Evolutionary conservation across 306 rosid species (phyloP), one percentile per base, ranked within the genome.

Genomic region (Prosopis cineraria): DNA sequence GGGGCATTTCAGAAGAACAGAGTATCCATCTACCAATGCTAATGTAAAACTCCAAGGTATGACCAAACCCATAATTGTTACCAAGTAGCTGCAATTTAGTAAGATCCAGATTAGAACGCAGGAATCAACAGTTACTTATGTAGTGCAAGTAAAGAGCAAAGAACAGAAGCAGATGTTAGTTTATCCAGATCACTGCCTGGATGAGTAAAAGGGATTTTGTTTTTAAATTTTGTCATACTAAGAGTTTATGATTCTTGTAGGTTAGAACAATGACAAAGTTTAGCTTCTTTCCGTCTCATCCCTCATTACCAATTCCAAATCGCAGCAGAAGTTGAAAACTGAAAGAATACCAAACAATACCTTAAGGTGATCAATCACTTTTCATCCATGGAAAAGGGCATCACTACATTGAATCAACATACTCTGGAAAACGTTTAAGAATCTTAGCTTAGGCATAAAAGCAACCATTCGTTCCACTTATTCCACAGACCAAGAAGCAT

Each of bases 31-130:
- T 39, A 93, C 92, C 74, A 93, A 22, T 79, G 98, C 95, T 72
- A 93, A 90, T 41, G 97, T 87, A 87, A 93, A 90, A 80, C 93
- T 93, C 98, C 97, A 91, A 40, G 97, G 97, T 79, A 93, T 93
- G 60, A 86, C 92, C 88, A 93, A 83, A 77, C 97, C 96, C 97
- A 93, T 93, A 55, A 90, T 81, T 53, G 97, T 91, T 43, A 93
- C 97, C 81, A 93, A 83, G 83, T 83, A 93, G 85, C 98, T 93
- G 82, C 72, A 45, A 48, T 74, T 75, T 39, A 16, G 62, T 16
- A 22, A n/a, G 31, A 55, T 10, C 16, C 16, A 10, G 24, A 31
- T 50, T 30, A 40, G 68, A 29, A 72, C 62, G 71, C 24, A 56
- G 71, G 45, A 77, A 66, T 73, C 62, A 53, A 66, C 62, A 55